phyloP scores from a whole-genome alignment of 768 basidiomycete genomes.

The Gymnopilus junonius region DNA sequence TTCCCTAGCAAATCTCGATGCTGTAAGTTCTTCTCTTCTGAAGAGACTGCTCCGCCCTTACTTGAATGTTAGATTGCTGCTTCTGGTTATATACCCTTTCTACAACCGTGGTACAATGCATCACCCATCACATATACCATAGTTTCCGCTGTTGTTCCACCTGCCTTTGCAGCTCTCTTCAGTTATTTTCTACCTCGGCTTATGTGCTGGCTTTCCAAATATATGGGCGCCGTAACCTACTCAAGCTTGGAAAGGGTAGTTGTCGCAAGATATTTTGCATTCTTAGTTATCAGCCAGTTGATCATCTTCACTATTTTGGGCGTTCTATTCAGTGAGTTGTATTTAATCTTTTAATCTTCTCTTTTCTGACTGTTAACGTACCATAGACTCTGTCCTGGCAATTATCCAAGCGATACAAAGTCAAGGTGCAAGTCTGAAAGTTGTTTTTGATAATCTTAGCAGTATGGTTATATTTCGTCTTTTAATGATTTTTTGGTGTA shows the following conservation, averaged over 20 bases:
- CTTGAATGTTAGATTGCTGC: conserved; percentile 43
- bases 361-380: not conserved
- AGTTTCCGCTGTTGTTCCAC: conserved; percentile 84
- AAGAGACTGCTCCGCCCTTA: not conserved
- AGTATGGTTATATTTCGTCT: conserved; percentile 24
- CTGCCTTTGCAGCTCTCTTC: conserved; percentile 74
- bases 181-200: conserved; percentile 77
- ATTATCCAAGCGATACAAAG: conserved; percentile 33
- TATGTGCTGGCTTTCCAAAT: conserved; percentile 78
- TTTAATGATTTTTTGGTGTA: not conserved
- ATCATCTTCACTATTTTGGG: conserved; percentile 84
- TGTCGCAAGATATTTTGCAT: conserved; percentile 81
- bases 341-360: not conserved
- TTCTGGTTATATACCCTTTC: conserved; percentile 61
- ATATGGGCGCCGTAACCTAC: conserved; percentile 52
- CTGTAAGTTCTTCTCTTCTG: conserved; percentile 41
- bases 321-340: conserved; percentile 67
- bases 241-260: conserved; percentile 78
- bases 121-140: conserved; percentile 69
- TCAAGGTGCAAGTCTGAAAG: conserved; percentile 26
- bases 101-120: conserved; percentile 59
- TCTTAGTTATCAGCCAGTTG: conserved; percentile 84
- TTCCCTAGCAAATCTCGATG: conserved; percentile 78
- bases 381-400: conserved; percentile 33
- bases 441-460: conserved; percentile 34